Percentiles rank a stretch among this genome's conserved stretches.
Conservation (phyloP, 1,284 basidiomycete genomes). For the Exobasidium rhododendri region DNA sequence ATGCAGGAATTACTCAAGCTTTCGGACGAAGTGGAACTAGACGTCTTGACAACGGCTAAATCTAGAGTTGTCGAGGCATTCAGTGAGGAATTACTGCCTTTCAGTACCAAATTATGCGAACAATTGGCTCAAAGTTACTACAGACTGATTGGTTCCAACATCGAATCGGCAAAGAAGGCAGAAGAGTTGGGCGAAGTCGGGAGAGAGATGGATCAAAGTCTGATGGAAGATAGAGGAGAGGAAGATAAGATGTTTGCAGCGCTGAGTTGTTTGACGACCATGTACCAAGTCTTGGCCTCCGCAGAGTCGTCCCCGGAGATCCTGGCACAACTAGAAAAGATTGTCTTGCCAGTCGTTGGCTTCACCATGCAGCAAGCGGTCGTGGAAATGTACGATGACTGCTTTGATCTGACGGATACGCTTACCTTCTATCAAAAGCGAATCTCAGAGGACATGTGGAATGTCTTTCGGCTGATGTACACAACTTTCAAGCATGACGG, state of each 20-base stretch:
- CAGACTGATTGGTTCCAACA: slow-evolving; percentile 58
- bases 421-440: slow-evolving; percentile 76
- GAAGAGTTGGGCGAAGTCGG: slow-evolving; percentile 55
- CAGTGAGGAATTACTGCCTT: slow-evolving; percentile 77
- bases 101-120: slow-evolving; percentile 75
- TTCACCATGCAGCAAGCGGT: slow-evolving; percentile 63
- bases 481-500: slow-evolving; percentile 78
- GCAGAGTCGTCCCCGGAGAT: slow-evolving; percentile 74
- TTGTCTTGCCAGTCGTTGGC: slow-evolving; percentile 73
- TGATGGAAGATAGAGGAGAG: slow-evolving; percentile 12
- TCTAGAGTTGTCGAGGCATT: slow-evolving; percentile 81
- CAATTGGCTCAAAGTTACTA: slow-evolving; percentile 63
- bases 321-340: slow-evolving; percentile 73
- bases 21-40: slow-evolving; percentile 82
- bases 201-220: slow-evolving; percentile 71
- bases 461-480: slow-evolving; percentile 77
- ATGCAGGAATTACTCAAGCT: slow-evolving; percentile 85
- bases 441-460: slow-evolving; percentile 80
- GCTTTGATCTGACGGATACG: slow-evolving; percentile 80
- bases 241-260: slow-evolving; percentile 60
- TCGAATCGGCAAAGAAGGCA: slow-evolving; percentile 60
- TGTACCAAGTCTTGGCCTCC: slow-evolving; percentile 61
- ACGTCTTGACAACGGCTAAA: slow-evolving; percentile 75
- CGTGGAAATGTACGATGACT: slow-evolving; percentile 78
- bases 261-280: slow-evolving; percentile 66